Evolutionary conservation across 345 rosid genomes (phyloP), one percentile per base, ranked within the genome.

Genomic region (Populus alba): DNA sequence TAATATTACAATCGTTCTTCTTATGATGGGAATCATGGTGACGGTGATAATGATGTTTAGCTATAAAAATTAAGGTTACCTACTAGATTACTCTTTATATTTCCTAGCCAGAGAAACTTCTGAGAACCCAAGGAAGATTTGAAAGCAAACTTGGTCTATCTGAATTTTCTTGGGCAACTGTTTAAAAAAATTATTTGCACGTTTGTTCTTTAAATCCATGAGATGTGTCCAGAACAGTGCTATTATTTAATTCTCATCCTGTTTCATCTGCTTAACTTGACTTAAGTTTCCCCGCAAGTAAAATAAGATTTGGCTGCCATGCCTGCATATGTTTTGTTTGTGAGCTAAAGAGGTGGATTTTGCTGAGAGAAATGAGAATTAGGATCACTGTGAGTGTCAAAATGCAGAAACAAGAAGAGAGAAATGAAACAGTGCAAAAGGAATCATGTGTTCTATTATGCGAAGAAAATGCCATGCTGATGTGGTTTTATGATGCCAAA

Each of bases 11-110:
- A 45, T 74, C 55, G 35, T 47, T 68, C 12, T 18, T 53, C 63
- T 73, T 31, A 22, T 69, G 22, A 62, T 73, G 62, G 53, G 27
- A 41, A 61, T 53, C 74, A 81, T 63, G 35, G 66, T 27, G 76
- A 68, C 29, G 35, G 66, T 27, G 70, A 73, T 39, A 2, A 1
- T n/a, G 49, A 49, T 27, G 29, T 33, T 37, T 47, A 62, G 23
- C 65, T 45, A 33, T 37, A 76, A 7, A 8, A 1, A n/a, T 16
- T 69, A n/a, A 57, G 68, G 57, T 39, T 38, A 15, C 37, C 39
- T 55, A 3, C n/a, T 35, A 29, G 66, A 43, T 49, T 35, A 37
- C 67, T 27, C 49, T 37, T 51, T 17, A n/a, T 20, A 43, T 75
- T 45, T 47, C 29, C 61, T 31, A 29, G 47, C 2, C 25, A 12